Conservation (phyloP, 176 grass and related monocot genomes). For the Bonia amplexicaulis region DNA sequence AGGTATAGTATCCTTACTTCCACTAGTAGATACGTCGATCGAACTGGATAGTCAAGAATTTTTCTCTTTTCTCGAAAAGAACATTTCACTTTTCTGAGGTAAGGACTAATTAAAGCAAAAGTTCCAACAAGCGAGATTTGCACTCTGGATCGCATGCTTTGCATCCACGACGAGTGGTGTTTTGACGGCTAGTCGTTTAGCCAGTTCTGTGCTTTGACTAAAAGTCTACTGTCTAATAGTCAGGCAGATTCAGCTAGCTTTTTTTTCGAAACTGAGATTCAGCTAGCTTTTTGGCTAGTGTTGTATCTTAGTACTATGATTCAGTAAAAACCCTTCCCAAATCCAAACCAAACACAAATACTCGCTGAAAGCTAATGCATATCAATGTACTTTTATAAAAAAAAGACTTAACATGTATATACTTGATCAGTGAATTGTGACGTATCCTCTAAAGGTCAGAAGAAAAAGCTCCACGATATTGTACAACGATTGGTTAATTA, state of each 20-base stretch:
- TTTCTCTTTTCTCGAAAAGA: not conserved
- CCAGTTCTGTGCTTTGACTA: not conserved
- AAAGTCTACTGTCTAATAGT: not conserved
- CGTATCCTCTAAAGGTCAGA: slow-evolving; percentile 10
- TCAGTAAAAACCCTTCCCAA: not conserved
- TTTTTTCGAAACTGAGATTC: not conserved
- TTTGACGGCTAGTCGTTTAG: not conserved
- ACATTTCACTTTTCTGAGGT: slow-evolving; percentile 13
- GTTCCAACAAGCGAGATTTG: slow-evolving; percentile 33
- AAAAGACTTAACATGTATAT: not conserved
- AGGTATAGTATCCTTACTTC: not conserved
- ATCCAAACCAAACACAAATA: not conserved
- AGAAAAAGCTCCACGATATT: slow-evolving; percentile 19
- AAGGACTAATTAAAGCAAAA: slow-evolving; percentile 23
- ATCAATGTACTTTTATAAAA: not conserved
- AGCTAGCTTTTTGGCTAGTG: not conserved
- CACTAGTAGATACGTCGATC: not conserved
- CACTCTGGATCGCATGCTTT: slow-evolving; percentile 22
- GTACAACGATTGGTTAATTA: slow-evolving; percentile 24
- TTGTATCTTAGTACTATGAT: not conserved
- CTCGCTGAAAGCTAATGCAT: not conserved
- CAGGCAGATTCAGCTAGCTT: not conserved
- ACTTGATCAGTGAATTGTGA: slow-evolving; percentile 15
- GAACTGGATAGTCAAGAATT: slow-evolving; percentile 13
- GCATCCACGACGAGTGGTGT: not conserved